Base-by-base conservation (phyloP, 2,329 filamentous ascomycete species). In the Claviceps capensis region DNA sequence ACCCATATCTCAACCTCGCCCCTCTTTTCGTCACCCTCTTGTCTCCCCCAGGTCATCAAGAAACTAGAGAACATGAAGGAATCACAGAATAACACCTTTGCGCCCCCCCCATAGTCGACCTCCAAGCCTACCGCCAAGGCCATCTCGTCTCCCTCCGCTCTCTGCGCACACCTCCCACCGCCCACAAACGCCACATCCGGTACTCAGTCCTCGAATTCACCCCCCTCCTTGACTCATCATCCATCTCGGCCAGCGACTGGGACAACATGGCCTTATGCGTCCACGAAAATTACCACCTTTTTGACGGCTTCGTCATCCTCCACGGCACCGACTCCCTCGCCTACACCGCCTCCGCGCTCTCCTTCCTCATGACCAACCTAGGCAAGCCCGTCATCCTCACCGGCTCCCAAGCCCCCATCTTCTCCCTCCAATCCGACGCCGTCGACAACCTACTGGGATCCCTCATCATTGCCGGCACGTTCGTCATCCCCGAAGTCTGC, bases 351-450 rank as follows among this genome's bases (percentile, higher is more conserved):
- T 94, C 88, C 5, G 90, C 90, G 3, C 74, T 96, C 53, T 93
- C 87, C 59, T 96, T 95, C 71, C 95, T 95, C 87, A 79, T 95
- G 65, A 79, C 86, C 61, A 88, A 94, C 62, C 75, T 96, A 14
- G 89, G 88, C 49, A 96, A 95, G 71, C 88, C 90, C 1, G 87
- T 95, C 36, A 84, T 96, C 51, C 74, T 96, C 48, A 96, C 90
- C 0, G 84, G 84, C 1, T 85, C 82, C 2, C 85, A 88, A 64
- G 86, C 89, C 1, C 88, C 88, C 47, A 95, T 96, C 77, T 85
- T 93, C 60, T 83, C 90, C 55, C 78, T 95, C 26, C 89, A 95
- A 67, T 93, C 86, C 49, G 90, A 96, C 66, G 90, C 89, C 9
- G 86, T 89, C 40, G 89, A 94, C 69, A 96, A 95, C 62, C 77